These are phyloP conservation scores for Phytophthora citricola DNA, from an alignment of 352 stramenopile species.

Conservation along the genomic window DNA sequence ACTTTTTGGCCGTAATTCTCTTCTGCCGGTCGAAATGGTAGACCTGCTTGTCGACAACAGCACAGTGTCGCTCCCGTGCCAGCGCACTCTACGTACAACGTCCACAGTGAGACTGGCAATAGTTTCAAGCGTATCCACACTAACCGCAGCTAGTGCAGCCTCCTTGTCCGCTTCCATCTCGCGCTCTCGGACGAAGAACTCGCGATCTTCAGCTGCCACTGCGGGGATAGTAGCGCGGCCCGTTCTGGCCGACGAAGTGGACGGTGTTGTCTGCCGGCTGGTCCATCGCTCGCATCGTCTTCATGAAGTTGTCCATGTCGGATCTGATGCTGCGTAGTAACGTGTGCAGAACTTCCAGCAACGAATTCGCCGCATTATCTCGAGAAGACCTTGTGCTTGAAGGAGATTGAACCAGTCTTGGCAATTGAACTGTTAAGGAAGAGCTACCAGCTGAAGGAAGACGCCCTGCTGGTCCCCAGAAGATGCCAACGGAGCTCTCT, in stretches of 20 bases:
- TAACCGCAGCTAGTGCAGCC: constrained; percentile 37
- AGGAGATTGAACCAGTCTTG: constrained; percentile 10
- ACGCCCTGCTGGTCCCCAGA: constrained; percentile 30
- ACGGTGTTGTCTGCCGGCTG: constrained; percentile 25
- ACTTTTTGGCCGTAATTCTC: constrained; percentile 8
- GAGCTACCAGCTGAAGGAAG: constrained; percentile 1
- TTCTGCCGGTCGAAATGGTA: constrained; percentile 60
- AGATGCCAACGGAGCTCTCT: constrained; percentile 32
- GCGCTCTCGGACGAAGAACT: constrained; percentile 45
- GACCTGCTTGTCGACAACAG: constrained; percentile 43
- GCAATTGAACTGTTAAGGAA: constrained; percentile 3
- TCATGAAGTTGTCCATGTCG: constrained; percentile 44
- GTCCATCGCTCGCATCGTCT: constrained; percentile 39
- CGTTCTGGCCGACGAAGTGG: constrained; percentile 12
- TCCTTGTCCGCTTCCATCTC: constrained; percentile 31
- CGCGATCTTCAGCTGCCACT: constrained; percentile 41
- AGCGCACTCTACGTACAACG: constrained; percentile 37
- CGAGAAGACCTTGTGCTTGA: constrained; percentile 5
- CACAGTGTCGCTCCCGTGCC: constrained; percentile 57
- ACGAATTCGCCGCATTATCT: constrained; percentile 29
- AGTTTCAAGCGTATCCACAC: constrained; percentile 3
- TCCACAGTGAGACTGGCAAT: neutral
- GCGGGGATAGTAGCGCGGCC: constrained; percentile 31
- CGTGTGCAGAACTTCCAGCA: constrained; percentile 57
- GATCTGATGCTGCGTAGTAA: constrained; percentile 51